Evolutionary conservation across 2,329 filamentous ascomycete genomes (phyloP), one percentile per base, ranked within the genome.

Genomic region (Epichloe glyceriae): DNA sequence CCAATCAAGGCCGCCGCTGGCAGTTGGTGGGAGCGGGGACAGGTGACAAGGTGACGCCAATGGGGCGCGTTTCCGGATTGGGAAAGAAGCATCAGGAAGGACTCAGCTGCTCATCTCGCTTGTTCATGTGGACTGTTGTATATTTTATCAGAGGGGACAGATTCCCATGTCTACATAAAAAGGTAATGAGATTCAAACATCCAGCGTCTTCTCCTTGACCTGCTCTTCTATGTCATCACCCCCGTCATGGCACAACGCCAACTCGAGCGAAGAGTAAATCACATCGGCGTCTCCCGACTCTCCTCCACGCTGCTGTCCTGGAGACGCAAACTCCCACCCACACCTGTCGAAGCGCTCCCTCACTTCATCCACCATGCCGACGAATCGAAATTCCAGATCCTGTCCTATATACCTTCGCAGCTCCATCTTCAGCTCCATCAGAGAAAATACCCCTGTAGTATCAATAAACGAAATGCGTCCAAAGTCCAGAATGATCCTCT

Each of bases 401-500:
- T 67, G 61, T 0, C 77, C 76, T 0, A 70, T 72, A 50, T 75
- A 80, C 22, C 69, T 69, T 17, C 68, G 64, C 3, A 79, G 55
- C 55, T 78, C 74, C 14, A 63, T 63, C 17, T 72, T 65, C 19
- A 80, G 60, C 37, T 73, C 73, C 39, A 66, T 66, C 6, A 80
- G 59, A 8, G 75, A 71, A 0, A 68, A 65, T 3, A 77, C 66
- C 0, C 73, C 76, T 0, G 76, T 80, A 0, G 71, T 70, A 51
- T 80, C 78, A 8, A 77, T 67, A 53, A 77, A 73, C 15, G 73
- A 72, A 17, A 76, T 73, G 50, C 70, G 69, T 1, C 62, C 62
- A 49, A 80, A 73, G 55, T 80, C 77, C 0, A 80, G 63, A 0
- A 80, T 66, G 0, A 80, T 67, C 2, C 74, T 61, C 1, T 66